Percentiles rank a stretch among this genome's conserved stretches.
Evolutionary conservation across 1,284 basidiomycete species (phyloP).

Genomic region (Ustilago vetiveriae): DNA sequence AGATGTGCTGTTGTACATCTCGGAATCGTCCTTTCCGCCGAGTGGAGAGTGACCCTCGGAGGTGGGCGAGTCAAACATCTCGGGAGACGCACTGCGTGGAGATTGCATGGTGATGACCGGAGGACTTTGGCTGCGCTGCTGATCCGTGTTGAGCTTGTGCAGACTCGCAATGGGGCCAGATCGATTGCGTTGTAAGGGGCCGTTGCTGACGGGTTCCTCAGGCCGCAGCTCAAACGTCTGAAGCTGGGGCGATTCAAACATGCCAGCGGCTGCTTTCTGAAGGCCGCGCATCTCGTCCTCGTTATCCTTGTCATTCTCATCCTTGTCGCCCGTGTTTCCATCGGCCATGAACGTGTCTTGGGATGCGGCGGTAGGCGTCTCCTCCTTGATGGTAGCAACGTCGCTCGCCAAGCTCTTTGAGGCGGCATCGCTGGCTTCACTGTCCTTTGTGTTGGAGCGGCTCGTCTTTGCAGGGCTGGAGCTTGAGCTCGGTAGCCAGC

Average conservation of each 20-base stretch:
- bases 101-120: conserved; percentile 28
- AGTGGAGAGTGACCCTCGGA: conserved; percentile 2
- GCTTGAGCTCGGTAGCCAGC: conserved; percentile 30
- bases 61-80: conserved; percentile 18
- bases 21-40: neutral
- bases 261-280: conserved; percentile 15
- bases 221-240: conserved; percentile 35
- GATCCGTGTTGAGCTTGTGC: conserved; percentile 7
- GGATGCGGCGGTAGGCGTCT: conserved; percentile 8
- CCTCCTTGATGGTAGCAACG: conserved; percentile 27
- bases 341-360: neutral
- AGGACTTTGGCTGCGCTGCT: neutral
- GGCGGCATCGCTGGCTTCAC: neutral
- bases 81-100: conserved; percentile 16
- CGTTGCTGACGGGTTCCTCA: conserved; percentile 25
- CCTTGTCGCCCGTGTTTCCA: neutral
- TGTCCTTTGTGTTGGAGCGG: conserved; percentile 5
- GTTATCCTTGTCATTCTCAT: neutral
- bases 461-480: conserved; percentile 8
- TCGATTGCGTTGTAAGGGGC: conserved; percentile 27
- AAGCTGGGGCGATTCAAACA: conserved; percentile 39
- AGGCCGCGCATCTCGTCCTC: conserved; percentile 6
- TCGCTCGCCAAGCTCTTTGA: neutral
- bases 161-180: conserved; percentile 28
- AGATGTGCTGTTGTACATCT: neutral